Evolutionary conservation across 306 rosid genomes (phyloP), one percentile per base, ranked within the genome.

Genomic region (Alnus glutinosa): DNA sequence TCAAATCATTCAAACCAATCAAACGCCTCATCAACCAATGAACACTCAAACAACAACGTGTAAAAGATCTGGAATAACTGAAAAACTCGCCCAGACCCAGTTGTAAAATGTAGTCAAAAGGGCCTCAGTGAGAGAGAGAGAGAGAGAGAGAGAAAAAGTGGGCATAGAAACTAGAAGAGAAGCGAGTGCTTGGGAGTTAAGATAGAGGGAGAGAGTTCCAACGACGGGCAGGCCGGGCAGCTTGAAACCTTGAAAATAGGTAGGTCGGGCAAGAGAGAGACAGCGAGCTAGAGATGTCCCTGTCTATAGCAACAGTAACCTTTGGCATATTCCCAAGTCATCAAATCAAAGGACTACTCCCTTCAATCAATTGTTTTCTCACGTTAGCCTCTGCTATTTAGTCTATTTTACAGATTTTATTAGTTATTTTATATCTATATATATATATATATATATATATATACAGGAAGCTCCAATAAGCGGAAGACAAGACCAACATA

Each of bases 241-340:
- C 54, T 83, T 55, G 78, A 78, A 86, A 79, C 80, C 58, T 55
- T 14, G 80, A 73, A 42, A 15, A 63, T 71, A 88, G 89, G 85
- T 79, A 83, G 87, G 61, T 64, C 83, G 91, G 91, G 91, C 86
- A 88, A 66, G 88, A 72, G 89, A 77, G 86, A 84, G 82, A 79
- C 7, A 71, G 68, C 61, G 32, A 69, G 34, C 57, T 19, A 74
- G 71, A 47, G 36, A 36, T 55, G 57, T 75, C 61, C 34, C 58
- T 42, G 63, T 73, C 71, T 55, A 76, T 73, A 52, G 15, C 75
- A 68, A 76, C 28, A 68, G 67, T 77, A 67, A 18, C 8, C 23
- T 67, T 67, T 67, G 72, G 72, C 72, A 67, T 67, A 16, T 67
- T 67, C 72, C 72, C 30, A 39, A 18, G 72, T 42, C 32, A 67